phyloP scores from a whole-genome alignment of 441 rosid genomes.

The Hura crepitans region DNA sequence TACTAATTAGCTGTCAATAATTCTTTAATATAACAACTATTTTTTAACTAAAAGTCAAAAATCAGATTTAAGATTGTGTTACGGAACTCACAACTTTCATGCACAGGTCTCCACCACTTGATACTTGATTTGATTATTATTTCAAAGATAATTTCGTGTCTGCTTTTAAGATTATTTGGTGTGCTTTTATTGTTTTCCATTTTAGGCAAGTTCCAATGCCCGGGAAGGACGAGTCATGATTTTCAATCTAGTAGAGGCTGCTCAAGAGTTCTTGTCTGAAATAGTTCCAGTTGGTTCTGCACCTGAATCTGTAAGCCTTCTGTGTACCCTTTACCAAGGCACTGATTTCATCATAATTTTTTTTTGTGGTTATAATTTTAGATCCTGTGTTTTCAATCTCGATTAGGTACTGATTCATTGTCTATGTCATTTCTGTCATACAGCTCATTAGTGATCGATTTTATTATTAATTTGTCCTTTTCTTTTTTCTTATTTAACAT shows the following conservation, averaged over 20 bases:
- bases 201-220: slow-evolving; percentile 77
- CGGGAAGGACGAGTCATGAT: slow-evolving; percentile 98
- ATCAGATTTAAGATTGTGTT: neutral
- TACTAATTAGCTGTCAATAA: neutral
- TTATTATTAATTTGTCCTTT: neutral
- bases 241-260: slow-evolving; percentile 94
- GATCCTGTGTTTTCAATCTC: slow-evolving; percentile 7
- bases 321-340: too few species aligned
- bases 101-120: neutral
- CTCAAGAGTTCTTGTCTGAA: slow-evolving; percentile 95
- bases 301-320: slow-evolving; percentile 62
- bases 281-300: slow-evolving; percentile 50
- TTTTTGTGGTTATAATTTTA: slow-evolving; percentile 8
- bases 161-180: neutral
- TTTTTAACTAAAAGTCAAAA: slow-evolving; percentile 3
- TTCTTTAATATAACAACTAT: neutral
- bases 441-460: neutral
- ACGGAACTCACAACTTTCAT: neutral
- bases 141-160: neutral
- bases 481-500: neutral
- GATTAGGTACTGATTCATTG: slow-evolving; percentile 3
- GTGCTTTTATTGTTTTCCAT: neutral
- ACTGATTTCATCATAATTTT: too few species aligned
- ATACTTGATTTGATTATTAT: slow-evolving; percentile 3
- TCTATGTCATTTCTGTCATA: neutral